These are phyloP conservation scores for Aspergillus caelatus DNA, from an alignment of 2,329 filamentous ascomycete genomes.

Conservation along the genomic window DNA sequence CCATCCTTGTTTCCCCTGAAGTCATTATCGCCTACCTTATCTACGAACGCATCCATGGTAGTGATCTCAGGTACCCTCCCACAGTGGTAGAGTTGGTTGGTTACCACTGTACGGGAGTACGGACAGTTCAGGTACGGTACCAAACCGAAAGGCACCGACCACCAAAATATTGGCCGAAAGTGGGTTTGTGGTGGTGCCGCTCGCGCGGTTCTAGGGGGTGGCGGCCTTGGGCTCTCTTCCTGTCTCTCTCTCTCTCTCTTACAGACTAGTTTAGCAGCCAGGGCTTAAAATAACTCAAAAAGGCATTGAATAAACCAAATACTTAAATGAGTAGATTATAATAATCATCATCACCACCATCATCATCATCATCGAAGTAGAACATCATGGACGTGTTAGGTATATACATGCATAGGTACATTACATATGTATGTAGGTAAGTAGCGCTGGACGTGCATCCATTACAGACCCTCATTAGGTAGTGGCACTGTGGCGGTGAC, in stretches of 20 bases:
- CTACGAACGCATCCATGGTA: background rate
- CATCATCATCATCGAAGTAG: background rate
- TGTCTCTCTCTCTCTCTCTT: background rate
- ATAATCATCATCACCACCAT: background rate
- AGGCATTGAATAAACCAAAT: background rate
- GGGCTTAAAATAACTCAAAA: constrained; percentile 14
- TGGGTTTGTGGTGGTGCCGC: constrained; percentile 25
- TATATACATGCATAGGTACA: constrained; percentile 1
- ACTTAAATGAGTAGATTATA: background rate
- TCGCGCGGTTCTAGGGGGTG: constrained; percentile 37
- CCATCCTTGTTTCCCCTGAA: background rate
- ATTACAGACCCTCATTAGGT: background rate
- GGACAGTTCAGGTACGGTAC: constrained; percentile 23
- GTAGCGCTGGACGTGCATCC: background rate
- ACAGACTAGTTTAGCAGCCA: constrained; percentile 7
- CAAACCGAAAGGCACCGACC: constrained; percentile 16
- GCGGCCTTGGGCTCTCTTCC: constrained; percentile 23
- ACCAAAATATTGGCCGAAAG: constrained; percentile 19
- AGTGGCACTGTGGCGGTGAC: constrained; percentile 19
- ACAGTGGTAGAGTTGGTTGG: background rate
- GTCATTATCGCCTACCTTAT: background rate
- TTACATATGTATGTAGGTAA: constrained; percentile 1
- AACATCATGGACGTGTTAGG: background rate
- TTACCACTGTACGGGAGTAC: background rate
- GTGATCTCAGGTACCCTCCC: background rate